Conservation (phyloP, 306 rosid genomes). For the Fagus crenata region DNA sequence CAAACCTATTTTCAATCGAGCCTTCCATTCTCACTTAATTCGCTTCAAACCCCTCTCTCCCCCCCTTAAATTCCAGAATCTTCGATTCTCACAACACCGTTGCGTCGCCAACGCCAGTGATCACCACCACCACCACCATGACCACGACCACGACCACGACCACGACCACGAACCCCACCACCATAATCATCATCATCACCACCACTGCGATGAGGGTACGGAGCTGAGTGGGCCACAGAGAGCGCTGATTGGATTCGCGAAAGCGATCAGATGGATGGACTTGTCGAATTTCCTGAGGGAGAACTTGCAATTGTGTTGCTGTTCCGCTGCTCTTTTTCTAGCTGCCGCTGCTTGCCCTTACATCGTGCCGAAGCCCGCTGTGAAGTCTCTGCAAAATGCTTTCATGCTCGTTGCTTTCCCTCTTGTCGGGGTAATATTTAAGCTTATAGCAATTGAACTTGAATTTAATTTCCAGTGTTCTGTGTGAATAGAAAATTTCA, state of each 20-base stretch:
- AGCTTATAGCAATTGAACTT: background rate
- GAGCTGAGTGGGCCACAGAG: conserved; percentile 62
- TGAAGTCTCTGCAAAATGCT: conserved; percentile 70
- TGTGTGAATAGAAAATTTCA: background rate
- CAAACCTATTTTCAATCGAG: conserved; percentile 24
- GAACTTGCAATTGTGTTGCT: conserved; percentile 80
- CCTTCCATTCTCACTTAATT: conserved; percentile 25
- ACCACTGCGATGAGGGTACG: conserved; percentile 30
- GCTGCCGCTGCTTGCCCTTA: conserved; percentile 85
- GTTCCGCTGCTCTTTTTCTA: conserved; percentile 68
- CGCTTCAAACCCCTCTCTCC: conserved; percentile 37
- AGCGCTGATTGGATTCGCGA: conserved; percentile 66
- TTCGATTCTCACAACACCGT: conserved; percentile 38
- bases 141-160: conserved; percentile 11
- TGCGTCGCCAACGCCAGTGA: conserved; percentile 41
- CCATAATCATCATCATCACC: conserved; percentile 38
- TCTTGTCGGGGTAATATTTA: conserved; percentile 66
- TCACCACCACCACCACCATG: conserved; percentile 27
- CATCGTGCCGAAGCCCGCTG: conserved; percentile 58
- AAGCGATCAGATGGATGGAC: conserved; percentile 73
- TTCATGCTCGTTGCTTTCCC: conserved; percentile 74
- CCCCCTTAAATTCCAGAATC: conserved; percentile 27
- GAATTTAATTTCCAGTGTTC: background rate
- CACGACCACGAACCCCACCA: conserved; percentile 20
- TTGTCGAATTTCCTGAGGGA: conserved; percentile 73